These are phyloP conservation scores for Urochloa ruziziensis DNA, from an alignment of 176 grass and related monocot species.

Conservation along the genomic window DNA sequence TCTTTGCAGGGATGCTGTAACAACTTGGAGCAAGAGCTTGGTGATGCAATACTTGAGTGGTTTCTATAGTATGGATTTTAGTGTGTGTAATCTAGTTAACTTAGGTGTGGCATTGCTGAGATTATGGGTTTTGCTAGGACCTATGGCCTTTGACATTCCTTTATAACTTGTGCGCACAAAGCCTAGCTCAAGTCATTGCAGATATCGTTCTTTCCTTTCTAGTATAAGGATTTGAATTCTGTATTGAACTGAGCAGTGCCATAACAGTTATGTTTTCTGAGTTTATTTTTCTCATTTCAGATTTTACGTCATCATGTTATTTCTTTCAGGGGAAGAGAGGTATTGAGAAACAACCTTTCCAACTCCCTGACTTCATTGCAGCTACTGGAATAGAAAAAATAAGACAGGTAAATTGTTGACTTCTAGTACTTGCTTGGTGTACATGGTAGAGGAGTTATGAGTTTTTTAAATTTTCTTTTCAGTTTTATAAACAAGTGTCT, in stretches of 20 bases:
- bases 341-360: slow-evolving; percentile 92
- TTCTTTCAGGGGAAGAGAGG: slow-evolving; percentile 86
- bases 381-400: slow-evolving; percentile 99
- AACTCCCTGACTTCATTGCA: slow-evolving; percentile 94
- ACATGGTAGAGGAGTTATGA: not conserved
- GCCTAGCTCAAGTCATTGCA: not conserved
- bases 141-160: not conserved
- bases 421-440: not conserved
- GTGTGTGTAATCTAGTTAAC: slow-evolving; percentile 25
- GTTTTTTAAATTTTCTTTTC: not conserved
- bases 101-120: not conserved
- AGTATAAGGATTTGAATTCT: not conserved
- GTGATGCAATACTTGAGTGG: slow-evolving; percentile 36
- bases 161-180: not conserved
- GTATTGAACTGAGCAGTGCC: not conserved
- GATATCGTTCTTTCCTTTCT: not conserved
- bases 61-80: slow-evolving; percentile 25
- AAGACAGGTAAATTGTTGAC: slow-evolving; percentile 63
- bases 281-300: not conserved
- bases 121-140: slow-evolving; percentile 6
- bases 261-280: not conserved
- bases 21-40: slow-evolving; percentile 54
- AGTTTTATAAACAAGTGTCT: no score
- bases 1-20: slow-evolving; percentile 82
- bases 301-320: slow-evolving; percentile 22